Conservation (phyloP, 2,329 filamentous ascomycete genomes). For the Paraphaeosphaeria minitans region DNA sequence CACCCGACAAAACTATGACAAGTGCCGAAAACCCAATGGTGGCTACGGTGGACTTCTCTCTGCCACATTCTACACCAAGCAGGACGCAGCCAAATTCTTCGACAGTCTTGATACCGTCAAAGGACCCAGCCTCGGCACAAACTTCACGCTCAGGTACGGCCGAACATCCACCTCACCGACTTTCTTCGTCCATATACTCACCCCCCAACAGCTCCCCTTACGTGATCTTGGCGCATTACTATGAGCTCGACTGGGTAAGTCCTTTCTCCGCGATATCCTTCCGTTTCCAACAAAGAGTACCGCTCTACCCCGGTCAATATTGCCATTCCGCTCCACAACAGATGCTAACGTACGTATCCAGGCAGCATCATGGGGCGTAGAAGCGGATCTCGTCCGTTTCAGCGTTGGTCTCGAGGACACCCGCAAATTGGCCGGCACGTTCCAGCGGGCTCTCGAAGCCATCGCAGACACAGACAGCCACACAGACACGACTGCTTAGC, state of each 20-base stretch:
- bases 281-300: not conserved
- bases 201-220: slow-evolving; percentile 72
- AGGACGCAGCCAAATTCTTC: slow-evolving; percentile 80
- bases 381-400: slow-evolving; percentile 78
- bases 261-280: not conserved
- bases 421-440: slow-evolving; percentile 65
- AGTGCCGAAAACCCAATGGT: slow-evolving; percentile 71
- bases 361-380: slow-evolving; percentile 79
- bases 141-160: slow-evolving; percentile 78
- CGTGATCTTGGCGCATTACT: slow-evolving; percentile 87
- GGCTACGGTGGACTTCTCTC: slow-evolving; percentile 92
- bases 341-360: slow-evolving; percentile 31
- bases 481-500: slow-evolving; percentile 9
- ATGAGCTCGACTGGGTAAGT: slow-evolving; percentile 84
- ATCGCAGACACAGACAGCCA: slow-evolving; percentile 29
- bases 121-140: slow-evolving; percentile 92
- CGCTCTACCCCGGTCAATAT: too few species aligned
- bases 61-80: slow-evolving; percentile 73
- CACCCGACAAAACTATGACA: slow-evolving; percentile 76
- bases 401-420: slow-evolving; percentile 89
- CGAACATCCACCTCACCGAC: not conserved
- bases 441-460: slow-evolving; percentile 72
- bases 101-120: slow-evolving; percentile 87
- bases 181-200: not conserved
- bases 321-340: too few species aligned